Evolutionary conservation across 2,329 filamentous ascomycete genomes (phyloP).

Genomic region (Claviceps paspali): DNA sequence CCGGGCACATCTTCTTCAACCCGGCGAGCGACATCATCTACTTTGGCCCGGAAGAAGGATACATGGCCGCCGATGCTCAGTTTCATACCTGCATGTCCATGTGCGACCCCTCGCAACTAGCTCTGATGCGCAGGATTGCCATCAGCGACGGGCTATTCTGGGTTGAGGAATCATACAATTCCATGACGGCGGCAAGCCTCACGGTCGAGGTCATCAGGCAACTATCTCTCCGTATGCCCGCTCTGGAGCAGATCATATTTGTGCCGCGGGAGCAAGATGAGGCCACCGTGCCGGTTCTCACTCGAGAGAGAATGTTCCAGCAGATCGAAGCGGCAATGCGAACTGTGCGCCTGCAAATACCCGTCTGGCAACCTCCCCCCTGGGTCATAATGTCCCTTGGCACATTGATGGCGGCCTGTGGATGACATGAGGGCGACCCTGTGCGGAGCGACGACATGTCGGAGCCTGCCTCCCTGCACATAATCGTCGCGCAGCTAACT

Average conservation of each 20-base stretch:
- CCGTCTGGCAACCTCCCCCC: constrained; percentile 18
- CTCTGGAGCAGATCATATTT: constrained; percentile 27
- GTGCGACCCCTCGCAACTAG: constrained; percentile 25
- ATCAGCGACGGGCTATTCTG: constrained; percentile 30
- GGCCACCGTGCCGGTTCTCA: constrained; percentile 15
- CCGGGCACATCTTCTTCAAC: constrained; percentile 28
- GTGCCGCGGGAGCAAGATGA: constrained; percentile 24
- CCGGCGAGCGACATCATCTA: constrained; percentile 28
- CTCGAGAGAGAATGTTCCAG: constrained; percentile 19
- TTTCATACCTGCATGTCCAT: constrained; percentile 29
- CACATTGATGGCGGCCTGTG: constrained; percentile 3
- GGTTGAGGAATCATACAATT: constrained; percentile 19
- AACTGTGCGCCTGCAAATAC: constrained; percentile 15
- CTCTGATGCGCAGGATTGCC: constrained; percentile 25
- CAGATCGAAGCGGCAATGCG: constrained; percentile 23
- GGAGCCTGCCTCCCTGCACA: no score
- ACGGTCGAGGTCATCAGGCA: constrained; percentile 25
- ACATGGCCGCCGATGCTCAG: constrained; percentile 29
- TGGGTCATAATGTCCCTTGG: constrained; percentile 22
- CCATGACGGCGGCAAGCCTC: constrained; percentile 23
- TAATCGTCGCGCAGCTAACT: no score
- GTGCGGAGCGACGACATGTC: neutral
- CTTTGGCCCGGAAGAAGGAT: constrained; percentile 29
- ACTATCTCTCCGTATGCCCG: constrained; percentile 22
- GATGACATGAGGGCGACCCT: neutral